Percentiles rank a stretch among this genome's conserved stretches.
phyloP scores from a whole-genome alignment of 2,329 filamentous ascomycete species.

The Teratosphaeria epicoccoides region DNA sequence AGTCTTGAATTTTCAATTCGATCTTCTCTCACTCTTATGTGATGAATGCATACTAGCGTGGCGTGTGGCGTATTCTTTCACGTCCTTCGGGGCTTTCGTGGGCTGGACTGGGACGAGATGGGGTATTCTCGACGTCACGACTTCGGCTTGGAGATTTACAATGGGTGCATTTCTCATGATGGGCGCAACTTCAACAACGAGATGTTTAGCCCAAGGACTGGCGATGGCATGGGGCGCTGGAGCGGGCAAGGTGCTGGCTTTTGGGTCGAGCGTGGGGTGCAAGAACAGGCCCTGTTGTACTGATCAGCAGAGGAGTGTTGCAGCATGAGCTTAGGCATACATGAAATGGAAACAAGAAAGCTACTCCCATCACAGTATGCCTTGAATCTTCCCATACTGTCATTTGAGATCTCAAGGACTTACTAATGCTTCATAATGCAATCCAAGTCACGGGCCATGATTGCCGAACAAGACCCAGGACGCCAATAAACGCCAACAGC shows the following conservation, averaged over 20 bases:
- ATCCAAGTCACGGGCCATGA: too few relatives aligned
- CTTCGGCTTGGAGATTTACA: background rate
- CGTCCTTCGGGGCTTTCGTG: background rate
- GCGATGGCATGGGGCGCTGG: background rate
- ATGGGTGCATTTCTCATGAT: background rate
- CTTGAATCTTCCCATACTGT: background rate
- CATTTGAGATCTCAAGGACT: too few relatives aligned
- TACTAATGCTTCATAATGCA: background rate
- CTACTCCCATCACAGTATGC: background rate
- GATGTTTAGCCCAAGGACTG: background rate
- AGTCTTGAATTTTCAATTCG: background rate
- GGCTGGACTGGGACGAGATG: background rate
- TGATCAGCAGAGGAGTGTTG: background rate
- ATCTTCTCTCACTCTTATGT: conserved; percentile 2
- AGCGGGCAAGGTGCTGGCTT: background rate
- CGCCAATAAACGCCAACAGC: too few relatives aligned
- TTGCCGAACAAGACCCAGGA: too few relatives aligned
- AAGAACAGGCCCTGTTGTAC: background rate
- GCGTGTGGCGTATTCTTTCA: conserved; percentile 4
- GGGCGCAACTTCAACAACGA: background rate
- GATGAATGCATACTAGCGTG: conserved; percentile 7
- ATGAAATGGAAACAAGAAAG: background rate
- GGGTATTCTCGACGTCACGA: background rate
- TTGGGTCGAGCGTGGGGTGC: background rate
- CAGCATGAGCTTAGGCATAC: background rate